phyloP scores from a whole-genome alignment of 345 rosid genomes.

The Citrus reticulata region DNA sequence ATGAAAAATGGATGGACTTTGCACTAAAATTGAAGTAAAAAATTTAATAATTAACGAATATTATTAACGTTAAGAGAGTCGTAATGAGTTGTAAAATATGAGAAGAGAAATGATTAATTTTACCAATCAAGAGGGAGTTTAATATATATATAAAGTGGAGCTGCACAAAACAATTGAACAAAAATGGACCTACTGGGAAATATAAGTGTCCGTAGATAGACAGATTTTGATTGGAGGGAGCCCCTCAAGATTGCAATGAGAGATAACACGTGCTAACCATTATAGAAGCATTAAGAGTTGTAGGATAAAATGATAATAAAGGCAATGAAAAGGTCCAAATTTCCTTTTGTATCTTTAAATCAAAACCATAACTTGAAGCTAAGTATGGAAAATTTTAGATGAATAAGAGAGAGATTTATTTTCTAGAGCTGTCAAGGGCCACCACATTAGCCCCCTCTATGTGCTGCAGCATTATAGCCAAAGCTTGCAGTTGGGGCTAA shows the following conservation, averaged over 20 bases:
- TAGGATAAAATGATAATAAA: conserved; percentile 22
- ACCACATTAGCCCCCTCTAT: conserved; percentile 12
- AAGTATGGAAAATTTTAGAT: conserved; percentile 13
- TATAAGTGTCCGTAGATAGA: conserved; percentile 12
- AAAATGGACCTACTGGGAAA: conserved; percentile 22
- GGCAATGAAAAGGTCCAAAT: conserved; percentile 30
- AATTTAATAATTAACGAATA: too few relatives aligned
- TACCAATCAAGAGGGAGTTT: neutral
- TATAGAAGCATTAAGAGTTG: conserved; percentile 22
- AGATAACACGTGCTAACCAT: conserved; percentile 36
- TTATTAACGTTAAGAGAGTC: neutral
- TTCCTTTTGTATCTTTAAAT: conserved; percentile 46
- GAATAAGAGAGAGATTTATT: neutral
- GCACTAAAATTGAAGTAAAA: too few relatives aligned
- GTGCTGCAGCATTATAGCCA: conserved; percentile 31
- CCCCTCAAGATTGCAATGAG: conserved; percentile 7
- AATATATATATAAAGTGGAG: conserved; percentile 8
- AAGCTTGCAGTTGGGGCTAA: conserved; percentile 40
- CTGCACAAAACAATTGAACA: conserved; percentile 1
- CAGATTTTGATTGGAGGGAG: conserved; percentile 21
- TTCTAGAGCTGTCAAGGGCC: conserved; percentile 36
- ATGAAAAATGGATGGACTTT: too few relatives aligned
- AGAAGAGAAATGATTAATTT: neutral
- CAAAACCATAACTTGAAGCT: conserved; percentile 50
- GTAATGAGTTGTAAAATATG: too few relatives aligned